A percentile compares a stretch with the other conserved stretches of the same genome.
These are phyloP conservation scores for Botryococcus braunii DNA, from an alignment of 163 green algal genomes.

Conservation along the genomic window DNA sequence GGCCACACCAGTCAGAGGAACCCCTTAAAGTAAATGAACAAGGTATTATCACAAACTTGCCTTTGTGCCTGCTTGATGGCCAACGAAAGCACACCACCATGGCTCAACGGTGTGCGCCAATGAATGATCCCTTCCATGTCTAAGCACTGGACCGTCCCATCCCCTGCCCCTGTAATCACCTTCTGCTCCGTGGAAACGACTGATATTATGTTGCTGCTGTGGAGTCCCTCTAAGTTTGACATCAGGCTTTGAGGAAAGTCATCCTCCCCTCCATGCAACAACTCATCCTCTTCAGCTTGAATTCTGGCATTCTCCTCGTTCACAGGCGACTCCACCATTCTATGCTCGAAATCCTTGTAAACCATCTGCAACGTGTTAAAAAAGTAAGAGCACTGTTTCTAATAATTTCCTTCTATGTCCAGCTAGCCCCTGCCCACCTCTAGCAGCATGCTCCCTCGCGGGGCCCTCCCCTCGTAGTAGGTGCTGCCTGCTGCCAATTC, in stretches of 20 bases:
- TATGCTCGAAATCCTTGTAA: constrained; percentile 29
- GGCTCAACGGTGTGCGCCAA: not conserved
- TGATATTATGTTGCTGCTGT: not conserved
- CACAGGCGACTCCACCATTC: constrained; percentile 11
- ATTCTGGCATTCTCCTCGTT: not conserved
- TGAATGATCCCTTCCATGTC: not conserved
- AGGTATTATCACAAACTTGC: no score
- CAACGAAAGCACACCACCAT: no score
- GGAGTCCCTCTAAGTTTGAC: not conserved
- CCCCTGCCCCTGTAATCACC: not conserved
- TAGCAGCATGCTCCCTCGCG: no score
- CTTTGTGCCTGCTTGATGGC: no score
- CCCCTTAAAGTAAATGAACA: no score
- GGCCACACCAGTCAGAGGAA: no score
- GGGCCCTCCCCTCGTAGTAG: no score
- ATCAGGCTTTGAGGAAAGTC: not conserved
- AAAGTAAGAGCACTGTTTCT: no score
- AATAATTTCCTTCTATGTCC: no score
- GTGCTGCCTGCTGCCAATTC: no score
- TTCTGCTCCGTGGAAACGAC: not conserved
- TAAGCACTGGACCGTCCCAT: not conserved
- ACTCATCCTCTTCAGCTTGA: constrained; percentile 15
- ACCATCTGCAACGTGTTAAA: constrained; percentile 39
- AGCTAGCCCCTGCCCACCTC: no score
- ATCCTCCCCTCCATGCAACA: not conserved